Percentiles rank a stretch among this genome's conserved stretches.
These are phyloP conservation scores for Chlorophyllum brunneum DNA, from an alignment of 768 basidiomycete species.

Conservation along the genomic window DNA sequence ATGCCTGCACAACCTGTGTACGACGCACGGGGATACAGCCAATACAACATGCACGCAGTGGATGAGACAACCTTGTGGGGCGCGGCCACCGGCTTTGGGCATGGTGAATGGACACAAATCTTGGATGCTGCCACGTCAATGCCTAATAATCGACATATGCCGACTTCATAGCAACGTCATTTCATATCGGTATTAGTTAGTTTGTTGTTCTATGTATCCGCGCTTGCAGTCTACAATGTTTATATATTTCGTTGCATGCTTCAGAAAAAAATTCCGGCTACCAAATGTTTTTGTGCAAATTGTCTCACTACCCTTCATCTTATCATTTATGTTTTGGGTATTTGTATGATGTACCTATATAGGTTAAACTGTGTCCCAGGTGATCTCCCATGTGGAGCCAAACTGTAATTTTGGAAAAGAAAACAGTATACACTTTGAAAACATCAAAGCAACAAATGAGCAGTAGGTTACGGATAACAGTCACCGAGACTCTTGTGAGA, in stretches of 20 bases:
- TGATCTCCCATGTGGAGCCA: conserved; percentile 31
- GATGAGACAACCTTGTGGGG: conserved; percentile 74
- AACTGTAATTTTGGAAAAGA: background rate
- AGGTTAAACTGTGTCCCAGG: conserved; percentile 27
- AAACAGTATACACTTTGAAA: conserved; percentile 32
- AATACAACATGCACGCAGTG: conserved; percentile 45
- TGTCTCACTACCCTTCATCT: conserved; percentile 6
- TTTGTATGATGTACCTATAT: conserved; percentile 30
- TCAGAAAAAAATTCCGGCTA: background rate
- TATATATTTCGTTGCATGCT: conserved; percentile 15
- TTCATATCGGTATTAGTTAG: background rate
- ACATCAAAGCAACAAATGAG: background rate
- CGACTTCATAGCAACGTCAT: conserved; percentile 26
- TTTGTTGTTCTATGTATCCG: conserved; percentile 13
- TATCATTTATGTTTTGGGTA: conserved; percentile 15
- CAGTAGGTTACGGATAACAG: background rate
- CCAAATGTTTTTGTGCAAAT: background rate
- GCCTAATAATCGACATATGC: conserved; percentile 29
- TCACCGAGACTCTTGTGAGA: conserved; percentile 35
- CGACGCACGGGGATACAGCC: conserved; percentile 35
- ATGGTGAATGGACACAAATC: conserved; percentile 66
- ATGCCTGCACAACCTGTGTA: conserved; percentile 28
- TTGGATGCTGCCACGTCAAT: conserved; percentile 37
- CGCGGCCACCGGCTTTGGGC: conserved; percentile 67
- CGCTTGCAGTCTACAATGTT: conserved; percentile 15